Percentiles rank a stretch among this genome's conserved stretches.
phyloP scores from a whole-genome alignment of 1,139 yeast genomes.

The Magnusiomyces clavatus region DNA sequence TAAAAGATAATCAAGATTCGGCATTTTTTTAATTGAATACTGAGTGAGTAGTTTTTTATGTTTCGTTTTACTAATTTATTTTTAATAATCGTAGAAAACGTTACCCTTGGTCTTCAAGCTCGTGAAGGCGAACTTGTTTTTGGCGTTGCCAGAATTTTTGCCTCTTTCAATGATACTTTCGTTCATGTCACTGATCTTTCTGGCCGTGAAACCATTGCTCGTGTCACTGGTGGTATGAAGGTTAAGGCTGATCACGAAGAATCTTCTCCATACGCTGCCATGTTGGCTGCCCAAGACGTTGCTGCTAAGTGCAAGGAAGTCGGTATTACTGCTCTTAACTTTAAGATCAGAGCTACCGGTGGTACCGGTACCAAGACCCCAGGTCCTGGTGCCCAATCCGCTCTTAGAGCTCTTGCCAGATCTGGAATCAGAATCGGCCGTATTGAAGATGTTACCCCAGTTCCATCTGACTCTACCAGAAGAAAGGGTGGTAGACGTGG shows the following conservation, averaged over 20 bases:
- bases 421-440: slow-evolving; percentile 99
- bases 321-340: slow-evolving; percentile 99
- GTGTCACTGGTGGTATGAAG: slow-evolving; percentile 99
- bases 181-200: slow-evolving; percentile 99
- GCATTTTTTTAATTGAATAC: not conserved
- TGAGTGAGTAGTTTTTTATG: not conserved
- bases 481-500: slow-evolving; percentile 99
- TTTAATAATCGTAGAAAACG: slow-evolving; percentile 41
- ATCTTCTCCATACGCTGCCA: slow-evolving; percentile 99
- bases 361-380: slow-evolving; percentile 99
- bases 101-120: slow-evolving; percentile 75
- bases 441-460: slow-evolving; percentile 99
- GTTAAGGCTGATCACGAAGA: slow-evolving; percentile 99
- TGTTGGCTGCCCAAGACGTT: slow-evolving; percentile 99
- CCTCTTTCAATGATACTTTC: slow-evolving; percentile 99
- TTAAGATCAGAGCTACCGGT: slow-evolving; percentile 99
- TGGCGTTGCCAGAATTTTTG: slow-evolving; percentile 99
- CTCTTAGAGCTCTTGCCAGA: slow-evolving; percentile 99
- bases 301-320: slow-evolving; percentile 99
- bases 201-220: slow-evolving; percentile 99
- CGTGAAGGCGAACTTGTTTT: slow-evolving; percentile 97
- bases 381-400: slow-evolving; percentile 99
- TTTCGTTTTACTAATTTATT: slow-evolving; percentile 5
- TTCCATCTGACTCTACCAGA: slow-evolving; percentile 99
- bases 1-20: not conserved